Evolutionary conservation across 495 filamentous ascomycete genomes (phyloP), one percentile per base, ranked within the genome.

Genomic region (Cetradonia linearis): DNA sequence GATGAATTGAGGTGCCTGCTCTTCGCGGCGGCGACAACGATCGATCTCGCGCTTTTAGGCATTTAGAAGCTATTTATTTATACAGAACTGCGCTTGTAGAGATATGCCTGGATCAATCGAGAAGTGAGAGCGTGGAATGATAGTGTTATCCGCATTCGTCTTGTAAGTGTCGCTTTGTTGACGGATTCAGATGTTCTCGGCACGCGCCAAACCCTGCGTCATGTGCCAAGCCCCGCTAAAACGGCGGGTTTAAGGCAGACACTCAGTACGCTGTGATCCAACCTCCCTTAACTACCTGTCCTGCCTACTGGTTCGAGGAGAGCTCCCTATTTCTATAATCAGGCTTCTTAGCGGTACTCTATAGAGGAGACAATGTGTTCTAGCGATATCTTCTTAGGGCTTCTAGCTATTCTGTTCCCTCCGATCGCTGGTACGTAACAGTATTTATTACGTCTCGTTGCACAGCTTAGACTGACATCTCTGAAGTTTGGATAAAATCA

Each of bases 391-490:
- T 96, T 97, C 74, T 85, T 98, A 66, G 88, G 81, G 71, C 68
- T 96, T 36, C 72, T 98, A 65, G 89, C 91, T 66, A 80, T 97
- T 68, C 81, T 98, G 70, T 97, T 98, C 76, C 93, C 93, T 16
- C 93, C 93, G 33, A 78, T 98, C 59, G 81, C 90, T 65, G 92
- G 92, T 93, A 81, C 67, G 84, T 76, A 56, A 60, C 66, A 50
- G n/a, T 53, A 57, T 42, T 23, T 40, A 9, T 60, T 58, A 60
- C 56, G 48, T 58, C 53, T 54, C 56, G 38, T 65, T 55, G 36
- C 36, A 62, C 38, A 48, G 30, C 38, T 44, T 62, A 53, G 54
- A 63, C 54, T 68, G 64, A 67, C 57, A 5, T 62, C 47, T 25
- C 28, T 60, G 61, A 63, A 95, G 92, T 96, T 65, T 96, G 92